A percentile compares a stretch with the other conserved stretches of the same genome.
Conservation (phyloP, 2,329 filamentous ascomycete species). For the Trichoderma cornu-damae region DNA sequence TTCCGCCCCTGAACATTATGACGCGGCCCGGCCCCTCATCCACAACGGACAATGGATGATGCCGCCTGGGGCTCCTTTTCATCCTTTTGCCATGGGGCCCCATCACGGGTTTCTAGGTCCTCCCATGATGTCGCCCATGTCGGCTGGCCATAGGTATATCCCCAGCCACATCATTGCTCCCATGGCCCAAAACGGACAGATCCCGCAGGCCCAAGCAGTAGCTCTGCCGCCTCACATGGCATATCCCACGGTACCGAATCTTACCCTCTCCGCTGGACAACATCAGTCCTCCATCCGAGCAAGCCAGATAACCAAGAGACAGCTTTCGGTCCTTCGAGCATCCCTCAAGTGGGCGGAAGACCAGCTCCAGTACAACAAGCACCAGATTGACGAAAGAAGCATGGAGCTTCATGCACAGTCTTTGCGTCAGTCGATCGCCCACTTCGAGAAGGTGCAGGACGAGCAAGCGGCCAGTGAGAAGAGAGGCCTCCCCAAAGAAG, state of each 20-base stretch:
- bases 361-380: slow-evolving; percentile 56
- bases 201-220: slow-evolving; percentile 19
- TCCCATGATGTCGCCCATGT: slow-evolving; percentile 25
- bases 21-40: slow-evolving; percentile 42
- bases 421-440: slow-evolving; percentile 42
- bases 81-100: slow-evolving; percentile 29
- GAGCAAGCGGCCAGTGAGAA: slow-evolving; percentile 44
- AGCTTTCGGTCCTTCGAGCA: slow-evolving; percentile 48
- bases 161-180: slow-evolving; percentile 26
- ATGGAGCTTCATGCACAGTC: slow-evolving; percentile 42
- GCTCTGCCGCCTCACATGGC: neutral
- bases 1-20: slow-evolving; percentile 42
- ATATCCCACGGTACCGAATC: neutral
- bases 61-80: slow-evolving; percentile 26
- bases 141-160: slow-evolving; percentile 20
- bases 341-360: slow-evolving; percentile 53
- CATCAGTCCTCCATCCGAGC: slow-evolving; percentile 55
- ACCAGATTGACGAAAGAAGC: slow-evolving; percentile 55
- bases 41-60: slow-evolving; percentile 44
- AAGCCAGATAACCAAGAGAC: slow-evolving; percentile 57
- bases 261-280: slow-evolving; percentile 29
- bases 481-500: slow-evolving; percentile 37
- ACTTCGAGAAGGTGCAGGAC: slow-evolving; percentile 46
- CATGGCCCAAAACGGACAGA: slow-evolving; percentile 19
- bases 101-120: slow-evolving; percentile 27